phyloP scores from a whole-genome alignment of 1,139 yeast species.

The Blastobotrys arbuscula region DNA sequence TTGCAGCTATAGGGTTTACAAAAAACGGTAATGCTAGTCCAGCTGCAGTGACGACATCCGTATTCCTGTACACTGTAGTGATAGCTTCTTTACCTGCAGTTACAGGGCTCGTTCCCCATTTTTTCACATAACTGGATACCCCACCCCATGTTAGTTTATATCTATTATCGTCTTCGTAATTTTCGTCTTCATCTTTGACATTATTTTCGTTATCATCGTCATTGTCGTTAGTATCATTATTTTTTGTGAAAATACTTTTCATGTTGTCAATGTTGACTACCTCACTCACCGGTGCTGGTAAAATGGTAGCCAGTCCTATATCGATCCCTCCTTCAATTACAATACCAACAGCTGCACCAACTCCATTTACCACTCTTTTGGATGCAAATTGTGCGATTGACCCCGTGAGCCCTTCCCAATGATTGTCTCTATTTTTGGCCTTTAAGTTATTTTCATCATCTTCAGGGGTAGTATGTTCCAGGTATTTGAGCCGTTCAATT shows the following conservation, averaged over 20 bases:
- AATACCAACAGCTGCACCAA: background rate
- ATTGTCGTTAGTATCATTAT: background rate
- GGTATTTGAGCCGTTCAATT: background rate
- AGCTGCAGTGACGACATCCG: background rate
- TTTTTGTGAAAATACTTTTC: background rate
- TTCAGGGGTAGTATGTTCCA: too few relatives aligned
- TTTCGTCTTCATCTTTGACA: background rate
- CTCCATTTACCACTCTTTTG: background rate
- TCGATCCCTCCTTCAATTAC: background rate
- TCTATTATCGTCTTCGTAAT: background rate
- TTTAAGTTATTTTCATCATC: too few relatives aligned
- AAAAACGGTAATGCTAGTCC: background rate
- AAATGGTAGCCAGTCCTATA: background rate
- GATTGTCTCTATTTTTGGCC: too few relatives aligned
- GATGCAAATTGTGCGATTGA: background rate
- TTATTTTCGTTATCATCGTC: background rate
- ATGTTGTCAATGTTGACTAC: background rate
- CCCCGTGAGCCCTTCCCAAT: background rate
- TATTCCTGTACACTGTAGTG: background rate
- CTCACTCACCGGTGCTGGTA: background rate
- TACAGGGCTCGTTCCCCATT: background rate
- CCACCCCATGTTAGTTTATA: background rate
- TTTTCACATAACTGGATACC: background rate
- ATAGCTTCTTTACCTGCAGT: background rate
- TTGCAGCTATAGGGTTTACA: background rate